phyloP scores from a whole-genome alignment of 805 yeast genomes.

The Lipomyces japonicus region DNA sequence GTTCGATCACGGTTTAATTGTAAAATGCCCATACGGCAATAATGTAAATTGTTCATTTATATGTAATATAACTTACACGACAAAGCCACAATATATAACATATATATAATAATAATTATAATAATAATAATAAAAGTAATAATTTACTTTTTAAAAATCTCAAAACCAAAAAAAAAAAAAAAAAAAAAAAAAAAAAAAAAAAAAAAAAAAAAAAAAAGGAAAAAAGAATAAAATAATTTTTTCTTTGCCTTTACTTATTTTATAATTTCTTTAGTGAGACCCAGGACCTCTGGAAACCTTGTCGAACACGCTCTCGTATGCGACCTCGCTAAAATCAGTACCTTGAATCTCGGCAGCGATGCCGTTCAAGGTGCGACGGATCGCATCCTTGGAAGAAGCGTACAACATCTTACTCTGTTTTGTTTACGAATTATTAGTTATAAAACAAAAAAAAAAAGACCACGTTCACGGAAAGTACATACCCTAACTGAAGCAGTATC shows the following conservation, averaged over 20 bases:
- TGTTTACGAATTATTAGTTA: background rate
- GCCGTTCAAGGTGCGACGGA: slow-evolving; percentile 96
- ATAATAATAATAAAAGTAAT: too few species aligned
- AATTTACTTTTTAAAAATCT: too few species aligned
- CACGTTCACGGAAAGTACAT: slow-evolving; percentile 6
- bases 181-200: background rate
- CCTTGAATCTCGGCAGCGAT: slow-evolving; percentile 94
- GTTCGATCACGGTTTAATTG: too few species aligned
- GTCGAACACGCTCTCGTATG: slow-evolving; percentile 88
- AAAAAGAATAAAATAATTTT: background rate
- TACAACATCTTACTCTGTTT: slow-evolving; percentile 80
- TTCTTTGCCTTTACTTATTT: background rate
- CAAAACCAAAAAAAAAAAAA: too few species aligned
- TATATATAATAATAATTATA: too few species aligned
- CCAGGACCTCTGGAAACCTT: slow-evolving; percentile 81
- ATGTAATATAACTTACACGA: too few species aligned
- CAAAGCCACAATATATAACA: too few species aligned
- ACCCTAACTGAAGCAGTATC: slow-evolving; percentile 88
- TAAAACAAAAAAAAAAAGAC: too few species aligned
- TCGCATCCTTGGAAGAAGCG: slow-evolving; percentile 96
- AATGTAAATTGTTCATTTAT: too few species aligned
- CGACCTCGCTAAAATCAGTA: slow-evolving; percentile 95
- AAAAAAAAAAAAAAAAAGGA: background rate
- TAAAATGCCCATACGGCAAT: too few species aligned
- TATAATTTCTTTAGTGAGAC: slow-evolving; percentile 42